Evolutionary conservation across 345 rosid species (phyloP), one percentile per base, ranked within the genome.

Genomic region (Anacardium occidentale): DNA sequence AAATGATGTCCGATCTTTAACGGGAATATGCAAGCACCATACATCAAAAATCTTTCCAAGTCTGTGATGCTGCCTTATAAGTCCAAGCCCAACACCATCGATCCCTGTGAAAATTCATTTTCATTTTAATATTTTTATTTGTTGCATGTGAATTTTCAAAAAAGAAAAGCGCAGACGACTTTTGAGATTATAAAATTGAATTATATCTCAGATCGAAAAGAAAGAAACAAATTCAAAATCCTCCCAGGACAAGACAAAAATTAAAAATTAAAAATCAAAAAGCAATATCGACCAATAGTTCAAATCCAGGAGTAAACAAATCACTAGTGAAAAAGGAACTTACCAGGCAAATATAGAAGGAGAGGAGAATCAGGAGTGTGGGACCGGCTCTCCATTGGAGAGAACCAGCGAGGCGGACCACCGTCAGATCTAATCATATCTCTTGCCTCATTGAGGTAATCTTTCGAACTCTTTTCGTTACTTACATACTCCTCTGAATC

Each of bases 11-110:
- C 88, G 84, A 75, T 93, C 91, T 83, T 62, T 85, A 18, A 83
- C 85, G 14, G 98, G 96, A 72, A 89, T 90, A 81, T 93, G 94
- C 82, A 93, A 76, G 85, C 93, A 89, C 86, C 92, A 84, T 40
- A 87, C 72, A 62, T 90, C 84, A 75, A 87, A 90, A 69, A 90
- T 80, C 88, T 96, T 93, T 68, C 87, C 91, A n/a, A 91, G 88
- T 63, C 72, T 81, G n/a, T 69, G 72, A 78, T 85, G 86, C 22
- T 91, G 93, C 75, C 74, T 68, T 59, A 77, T 75, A 2, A 91
- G 84, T 54, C 92, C 97, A 60, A 87, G 86, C 68, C 93, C 97
- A 70, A 81, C 82, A 26, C 93, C 90, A 37, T 89, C 92, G 59
- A 89, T 77, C 44, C 93, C 92, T 89, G 74, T 62, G 66, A 73